Conservation (phyloP, 768 basidiomycete species). For the Candolleomyces aberdarensis region DNA sequence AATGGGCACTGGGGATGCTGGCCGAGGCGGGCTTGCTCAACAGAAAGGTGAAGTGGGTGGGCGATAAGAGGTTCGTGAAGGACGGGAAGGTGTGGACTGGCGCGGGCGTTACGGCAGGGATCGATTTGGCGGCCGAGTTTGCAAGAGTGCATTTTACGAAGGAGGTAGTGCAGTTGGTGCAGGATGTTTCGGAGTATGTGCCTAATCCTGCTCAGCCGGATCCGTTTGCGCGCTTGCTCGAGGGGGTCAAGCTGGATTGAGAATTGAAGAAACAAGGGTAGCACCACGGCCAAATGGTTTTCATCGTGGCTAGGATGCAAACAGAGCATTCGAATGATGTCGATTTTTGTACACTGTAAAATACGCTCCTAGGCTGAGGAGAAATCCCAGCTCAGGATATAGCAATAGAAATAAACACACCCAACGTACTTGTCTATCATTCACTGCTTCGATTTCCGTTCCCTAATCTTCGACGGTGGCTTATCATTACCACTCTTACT, state of each 20-base stretch:
- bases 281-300: too few relatives aligned
- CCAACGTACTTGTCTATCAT: too few relatives aligned
- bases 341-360: too few relatives aligned
- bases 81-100: slow-evolving; percentile 28
- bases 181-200: slow-evolving; percentile 18
- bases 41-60: slow-evolving; percentile 25
- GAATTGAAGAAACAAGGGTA: not conserved
- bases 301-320: too few relatives aligned
- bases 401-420: too few relatives aligned
- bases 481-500: slow-evolving; percentile 6
- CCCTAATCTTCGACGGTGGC: slow-evolving; percentile 21
- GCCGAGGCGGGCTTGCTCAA: slow-evolving; percentile 10
- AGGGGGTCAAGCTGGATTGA: slow-evolving; percentile 18
- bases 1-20: slow-evolving; percentile 10
- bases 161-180: slow-evolving; percentile 16
- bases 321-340: too few relatives aligned
- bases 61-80: slow-evolving; percentile 21
- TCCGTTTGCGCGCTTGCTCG: slow-evolving; percentile 19
- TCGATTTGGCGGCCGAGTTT: slow-evolving; percentile 26
- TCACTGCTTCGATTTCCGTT: slow-evolving; percentile 19
- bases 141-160: slow-evolving; percentile 20
- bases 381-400: too few relatives aligned
- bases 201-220: slow-evolving; percentile 25
- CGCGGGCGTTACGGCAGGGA: slow-evolving; percentile 22
- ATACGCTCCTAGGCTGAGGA: too few relatives aligned